Conservation (phyloP, 2,329 filamentous ascomycete species). For the Colletotrichum sp. region DNA sequence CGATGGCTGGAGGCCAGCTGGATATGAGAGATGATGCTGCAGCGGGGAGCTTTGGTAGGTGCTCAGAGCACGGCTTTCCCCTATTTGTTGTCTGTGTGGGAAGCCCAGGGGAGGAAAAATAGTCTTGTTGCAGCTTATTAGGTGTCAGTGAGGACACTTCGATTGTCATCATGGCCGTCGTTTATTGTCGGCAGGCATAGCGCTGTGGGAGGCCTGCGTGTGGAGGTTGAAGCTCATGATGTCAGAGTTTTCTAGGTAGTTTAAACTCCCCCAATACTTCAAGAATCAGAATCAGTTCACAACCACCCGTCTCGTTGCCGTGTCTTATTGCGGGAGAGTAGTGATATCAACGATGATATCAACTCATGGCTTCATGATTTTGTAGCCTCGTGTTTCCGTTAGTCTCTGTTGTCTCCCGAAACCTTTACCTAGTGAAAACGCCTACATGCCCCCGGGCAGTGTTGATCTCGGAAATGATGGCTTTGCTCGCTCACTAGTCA, state of each 20-base stretch:
- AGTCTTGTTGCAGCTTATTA: neutral
- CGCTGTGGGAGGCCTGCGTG: constrained; percentile 10
- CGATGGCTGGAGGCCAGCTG: constrained; percentile 20
- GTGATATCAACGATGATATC: neutral
- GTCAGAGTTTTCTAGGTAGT: constrained; percentile 4
- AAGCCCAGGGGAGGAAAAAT: constrained; percentile 4
- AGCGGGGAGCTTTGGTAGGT: neutral
- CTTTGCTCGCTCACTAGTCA: neutral
- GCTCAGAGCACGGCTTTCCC: neutral
- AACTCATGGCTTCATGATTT: neutral
- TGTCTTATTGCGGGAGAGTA: neutral
- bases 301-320: neutral
- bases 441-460: neutral
- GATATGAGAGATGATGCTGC: constrained; percentile 9
- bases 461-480: neutral
- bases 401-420: neutral
- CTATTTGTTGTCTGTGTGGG: neutral
- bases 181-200: constrained; percentile 12
- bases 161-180: constrained; percentile 3
- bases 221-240: constrained; percentile 9
- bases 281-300: constrained; percentile 14
- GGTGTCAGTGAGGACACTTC: neutral
- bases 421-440: neutral
- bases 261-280: constrained; percentile 4
- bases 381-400: neutral